Percentiles rank a stretch among this genome's conserved stretches.
phyloP scores from a whole-genome alignment of 2,329 filamentous ascomycete species.

The Annulohypoxylon truncatum region DNA sequence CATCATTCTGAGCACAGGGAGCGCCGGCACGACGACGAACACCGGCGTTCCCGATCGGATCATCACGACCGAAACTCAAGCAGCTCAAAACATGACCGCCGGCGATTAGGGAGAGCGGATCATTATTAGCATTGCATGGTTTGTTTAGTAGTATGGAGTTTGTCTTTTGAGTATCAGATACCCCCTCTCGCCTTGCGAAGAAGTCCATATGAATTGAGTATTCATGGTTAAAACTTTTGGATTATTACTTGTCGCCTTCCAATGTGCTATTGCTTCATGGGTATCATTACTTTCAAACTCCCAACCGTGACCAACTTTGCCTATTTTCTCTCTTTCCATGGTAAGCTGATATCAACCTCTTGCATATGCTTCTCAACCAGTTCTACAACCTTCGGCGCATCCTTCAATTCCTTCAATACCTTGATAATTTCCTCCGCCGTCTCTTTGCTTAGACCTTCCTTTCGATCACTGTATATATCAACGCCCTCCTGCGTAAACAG shows the following conservation, averaged over 20 bases:
- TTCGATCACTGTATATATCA: constrained; percentile 78
- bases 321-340: constrained; percentile 57
- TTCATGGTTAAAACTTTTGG: constrained; percentile 9
- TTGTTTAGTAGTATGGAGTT: constrained; percentile 37
- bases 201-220: constrained; percentile 11
- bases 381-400: constrained; percentile 65
- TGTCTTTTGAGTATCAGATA: constrained; percentile 43
- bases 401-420: constrained; percentile 64
- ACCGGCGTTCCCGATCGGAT: constrained; percentile 16
- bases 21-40: constrained; percentile 26
- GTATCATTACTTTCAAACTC: constrained; percentile 18
- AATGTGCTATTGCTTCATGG: constrained; percentile 6
- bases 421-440: constrained; percentile 67
- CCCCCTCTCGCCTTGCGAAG: constrained; percentile 26
- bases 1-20: constrained; percentile 27
- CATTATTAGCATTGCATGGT: constrained; percentile 42
- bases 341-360: constrained; percentile 63
- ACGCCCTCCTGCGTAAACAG: constrained; percentile 85
- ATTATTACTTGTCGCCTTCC: constrained; percentile 6
- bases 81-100: constrained; percentile 35
- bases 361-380: constrained; percentile 62
- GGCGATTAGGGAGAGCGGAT: constrained; percentile 40
- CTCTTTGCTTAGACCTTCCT: constrained; percentile 68
- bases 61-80: constrained; percentile 27
- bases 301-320: neutral